A percentile compares a stretch with the other conserved stretches of the same genome.
Evolutionary conservation across 2,329 filamentous ascomycete genomes (phyloP).

Genomic region (Macroventuria anomochaeta): DNA sequence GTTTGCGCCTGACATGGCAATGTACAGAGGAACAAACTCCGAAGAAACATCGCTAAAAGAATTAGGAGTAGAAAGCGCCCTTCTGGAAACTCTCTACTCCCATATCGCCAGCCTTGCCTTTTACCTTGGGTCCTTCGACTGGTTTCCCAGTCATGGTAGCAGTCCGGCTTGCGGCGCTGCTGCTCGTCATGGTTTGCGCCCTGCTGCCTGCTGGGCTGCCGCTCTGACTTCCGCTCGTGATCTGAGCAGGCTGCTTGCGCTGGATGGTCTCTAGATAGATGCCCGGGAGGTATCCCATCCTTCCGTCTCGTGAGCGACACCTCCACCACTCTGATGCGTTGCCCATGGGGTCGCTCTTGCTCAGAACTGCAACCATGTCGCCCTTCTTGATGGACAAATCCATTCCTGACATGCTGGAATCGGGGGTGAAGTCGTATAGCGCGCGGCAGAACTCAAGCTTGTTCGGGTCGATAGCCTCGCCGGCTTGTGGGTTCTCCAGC

Average conservation of each 20-base stretch:
- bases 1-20: slow-evolving; percentile 8
- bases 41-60: slow-evolving; percentile 14
- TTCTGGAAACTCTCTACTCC: slow-evolving; percentile 74
- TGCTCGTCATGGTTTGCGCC: slow-evolving; percentile 63
- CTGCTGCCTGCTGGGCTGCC: slow-evolving; percentile 56
- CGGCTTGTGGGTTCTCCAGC: slow-evolving; percentile 56
- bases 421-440: slow-evolving; percentile 90
- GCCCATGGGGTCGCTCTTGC: slow-evolving; percentile 89
- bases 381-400: slow-evolving; percentile 94
- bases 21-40: slow-evolving; percentile 16
- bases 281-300: slow-evolving; percentile 88
- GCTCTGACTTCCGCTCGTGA: slow-evolving; percentile 51
- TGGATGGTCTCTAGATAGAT: slow-evolving; percentile 85
- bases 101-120: slow-evolving; percentile 69
- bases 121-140: slow-evolving; percentile 56
- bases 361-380: slow-evolving; percentile 91
- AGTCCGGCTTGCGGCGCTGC: slow-evolving; percentile 48
- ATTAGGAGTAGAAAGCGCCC: slow-evolving; percentile 70
- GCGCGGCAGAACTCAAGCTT: slow-evolving; percentile 97
- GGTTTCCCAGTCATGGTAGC: slow-evolving; percentile 57
- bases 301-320: slow-evolving; percentile 86
- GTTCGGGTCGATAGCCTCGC: slow-evolving; percentile 73
- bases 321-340: slow-evolving; percentile 97
- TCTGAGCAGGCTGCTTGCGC: slow-evolving; percentile 57
- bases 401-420: slow-evolving; percentile 71